Evolutionary conservation across 176 grass and related monocot genomes (phyloP).

Genomic region (Aegilops longissima): DNA sequence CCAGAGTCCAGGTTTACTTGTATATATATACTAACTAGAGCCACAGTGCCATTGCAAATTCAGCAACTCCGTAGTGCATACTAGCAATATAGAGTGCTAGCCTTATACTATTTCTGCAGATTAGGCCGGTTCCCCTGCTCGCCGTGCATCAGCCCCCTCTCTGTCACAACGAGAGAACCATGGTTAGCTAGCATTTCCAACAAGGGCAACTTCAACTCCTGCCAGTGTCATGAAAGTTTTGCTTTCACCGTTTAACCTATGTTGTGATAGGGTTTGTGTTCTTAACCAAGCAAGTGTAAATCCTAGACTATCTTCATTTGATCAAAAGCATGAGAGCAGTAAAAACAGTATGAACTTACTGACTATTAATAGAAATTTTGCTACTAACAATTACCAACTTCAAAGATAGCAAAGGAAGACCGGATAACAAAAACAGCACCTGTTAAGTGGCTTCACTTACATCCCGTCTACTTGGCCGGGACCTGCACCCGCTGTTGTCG

Average conservation of each 20-base stretch:
- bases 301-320: background rate
- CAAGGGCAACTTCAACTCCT: background rate
- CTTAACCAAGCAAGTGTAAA: background rate
- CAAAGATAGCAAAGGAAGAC: background rate
- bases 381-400: no score
- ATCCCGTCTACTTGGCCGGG: slow-evolving; percentile 10
- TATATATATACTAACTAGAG: no score
- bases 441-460: background rate
- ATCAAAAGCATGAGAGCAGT: background rate
- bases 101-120: no score
- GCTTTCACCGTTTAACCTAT: background rate
- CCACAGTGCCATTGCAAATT: no score
- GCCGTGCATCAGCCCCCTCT: no score
- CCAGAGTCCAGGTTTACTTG: no score
- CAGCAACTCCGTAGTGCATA: no score
- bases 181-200: no score
- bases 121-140: no score
- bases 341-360: background rate
- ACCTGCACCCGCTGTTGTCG: background rate
- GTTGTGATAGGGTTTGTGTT: background rate
- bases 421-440: background rate
- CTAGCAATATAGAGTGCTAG: no score
- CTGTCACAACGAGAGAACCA: no score
- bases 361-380: no score
- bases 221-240: background rate